Evolutionary conservation across 306 rosid genomes (phyloP).

Genomic region (Luffa acutangula): DNA sequence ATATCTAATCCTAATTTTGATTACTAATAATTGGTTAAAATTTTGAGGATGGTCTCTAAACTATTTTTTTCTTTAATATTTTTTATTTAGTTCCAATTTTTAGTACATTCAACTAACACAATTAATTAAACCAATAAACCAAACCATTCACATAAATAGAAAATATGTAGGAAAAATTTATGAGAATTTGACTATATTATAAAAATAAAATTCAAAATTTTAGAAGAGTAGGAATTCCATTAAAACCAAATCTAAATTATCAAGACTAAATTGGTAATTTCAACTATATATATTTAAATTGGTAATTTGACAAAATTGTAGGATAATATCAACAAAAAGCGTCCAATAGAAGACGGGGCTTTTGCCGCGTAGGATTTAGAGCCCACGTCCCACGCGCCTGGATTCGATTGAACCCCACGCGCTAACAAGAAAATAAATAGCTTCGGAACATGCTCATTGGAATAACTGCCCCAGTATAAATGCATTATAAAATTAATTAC

Average conservation of each 20-base stretch:
- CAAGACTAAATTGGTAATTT: background rate
- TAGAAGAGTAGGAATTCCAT: no score
- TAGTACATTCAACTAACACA: no score
- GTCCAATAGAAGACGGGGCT: constrained; percentile 4
- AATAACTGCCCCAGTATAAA: constrained; percentile 19
- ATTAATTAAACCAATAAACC: no score
- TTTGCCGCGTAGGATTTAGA: constrained; percentile 9
- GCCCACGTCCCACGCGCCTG: background rate
- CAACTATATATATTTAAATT: background rate
- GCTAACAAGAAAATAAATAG: background rate
- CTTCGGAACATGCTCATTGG: constrained; percentile 23
- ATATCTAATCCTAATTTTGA: background rate
- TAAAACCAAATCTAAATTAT: no score
- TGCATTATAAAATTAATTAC: background rate
- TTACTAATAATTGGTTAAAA: background rate
- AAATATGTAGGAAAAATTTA: no score
- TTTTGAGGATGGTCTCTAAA: no score
- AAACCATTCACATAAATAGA: no score
- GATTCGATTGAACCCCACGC: background rate
- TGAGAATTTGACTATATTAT: no score
- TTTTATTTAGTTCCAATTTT: no score
- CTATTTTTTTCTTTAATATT: no score
- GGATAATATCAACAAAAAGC: constrained; percentile 24
- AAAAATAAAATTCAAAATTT: no score
- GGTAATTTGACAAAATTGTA: background rate